Base-by-base conservation (phyloP, 1,284 basidiomycete genomes). In the Schizophyllum commune region DNA sequence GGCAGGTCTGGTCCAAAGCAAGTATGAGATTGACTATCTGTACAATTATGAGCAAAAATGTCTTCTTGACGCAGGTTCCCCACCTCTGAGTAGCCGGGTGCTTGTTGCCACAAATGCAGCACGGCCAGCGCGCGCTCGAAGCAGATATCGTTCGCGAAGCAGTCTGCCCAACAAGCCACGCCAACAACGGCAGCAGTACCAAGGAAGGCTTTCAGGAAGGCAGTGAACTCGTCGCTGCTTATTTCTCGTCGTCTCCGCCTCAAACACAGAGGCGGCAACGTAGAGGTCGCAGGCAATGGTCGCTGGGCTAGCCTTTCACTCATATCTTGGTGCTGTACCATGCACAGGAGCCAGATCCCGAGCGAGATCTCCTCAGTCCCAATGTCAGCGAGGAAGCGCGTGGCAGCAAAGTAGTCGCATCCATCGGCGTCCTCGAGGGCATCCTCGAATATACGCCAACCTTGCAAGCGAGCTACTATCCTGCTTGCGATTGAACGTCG, bases 151-250 rank as follows among this genome's bases (percentile, higher is more conserved):
- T 85, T 81, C 1, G 85, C 85, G n/a, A 89, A 74, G 69, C 86
- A 87, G 67, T 91, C 89, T 19, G 89, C 82, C 86, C 88, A 92
- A 6, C 86, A 86, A 68, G 85, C 86, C n/a, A 89, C 86, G 1
- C 84, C 84, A n/a, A 92, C 72, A 9, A 89, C 83, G 56, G 79
- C 78, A 3, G 84, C 79, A 4, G 91, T 78, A 6, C 89, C 89
- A 56, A 91, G 73, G 63, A 81, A 84, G 0, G 85, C 85, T 62
- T 85, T 79, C 20, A 88, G 73, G 63, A 88, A 85, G 1, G 78
- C 74, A 19, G 89, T 72, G 65, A 90, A 88, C 58, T 85, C 82
- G 39, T 79, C 78, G 68, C 85, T 83, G 1, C 80, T 77, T 27
- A 79, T 71, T 1, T 65, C 54, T 11, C 39, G 39, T 17, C 17